phyloP scores from a whole-genome alignment of 305 asterid genomes.

The Fraxinus angustifolia region DNA sequence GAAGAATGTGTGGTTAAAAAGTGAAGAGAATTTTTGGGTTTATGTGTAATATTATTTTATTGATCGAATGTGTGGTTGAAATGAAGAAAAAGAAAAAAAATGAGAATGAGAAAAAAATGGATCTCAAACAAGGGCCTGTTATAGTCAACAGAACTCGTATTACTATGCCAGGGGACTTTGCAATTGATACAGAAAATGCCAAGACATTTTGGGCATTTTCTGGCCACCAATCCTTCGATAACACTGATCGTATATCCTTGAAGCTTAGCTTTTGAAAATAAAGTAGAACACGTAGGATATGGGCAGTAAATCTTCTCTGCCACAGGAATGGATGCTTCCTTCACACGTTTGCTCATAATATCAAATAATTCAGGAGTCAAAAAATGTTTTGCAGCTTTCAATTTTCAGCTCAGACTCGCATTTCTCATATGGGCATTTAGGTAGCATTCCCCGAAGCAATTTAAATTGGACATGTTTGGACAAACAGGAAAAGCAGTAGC shows the following conservation, averaged over 20 bases:
- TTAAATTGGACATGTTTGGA: slow-evolving; percentile 51
- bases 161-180: slow-evolving; percentile 57
- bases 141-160: slow-evolving; percentile 35
- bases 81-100: no score
- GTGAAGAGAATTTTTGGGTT: no score
- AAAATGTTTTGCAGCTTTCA: slow-evolving; percentile 48
- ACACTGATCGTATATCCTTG: not conserved
- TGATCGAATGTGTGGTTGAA: no score
- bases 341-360: slow-evolving; percentile 44
- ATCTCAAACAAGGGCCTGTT: not conserved
- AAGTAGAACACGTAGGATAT: slow-evolving; percentile 45
- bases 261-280: slow-evolving; percentile 43
- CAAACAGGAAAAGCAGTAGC: slow-evolving; percentile 55
- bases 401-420: slow-evolving; percentile 40
- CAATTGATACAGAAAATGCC: slow-evolving; percentile 47
- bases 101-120: no score
- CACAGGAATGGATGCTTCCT: slow-evolving; percentile 54
- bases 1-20: no score
- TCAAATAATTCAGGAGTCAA: slow-evolving; percentile 49
- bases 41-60: no score
- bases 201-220: slow-evolving; percentile 47
- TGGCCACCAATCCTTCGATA: not conserved
- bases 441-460: slow-evolving; percentile 53
- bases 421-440: slow-evolving; percentile 53
- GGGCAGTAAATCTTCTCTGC: slow-evolving; percentile 57